Conservation (phyloP, 345 rosid genomes). For the Pistacia atlantica region DNA sequence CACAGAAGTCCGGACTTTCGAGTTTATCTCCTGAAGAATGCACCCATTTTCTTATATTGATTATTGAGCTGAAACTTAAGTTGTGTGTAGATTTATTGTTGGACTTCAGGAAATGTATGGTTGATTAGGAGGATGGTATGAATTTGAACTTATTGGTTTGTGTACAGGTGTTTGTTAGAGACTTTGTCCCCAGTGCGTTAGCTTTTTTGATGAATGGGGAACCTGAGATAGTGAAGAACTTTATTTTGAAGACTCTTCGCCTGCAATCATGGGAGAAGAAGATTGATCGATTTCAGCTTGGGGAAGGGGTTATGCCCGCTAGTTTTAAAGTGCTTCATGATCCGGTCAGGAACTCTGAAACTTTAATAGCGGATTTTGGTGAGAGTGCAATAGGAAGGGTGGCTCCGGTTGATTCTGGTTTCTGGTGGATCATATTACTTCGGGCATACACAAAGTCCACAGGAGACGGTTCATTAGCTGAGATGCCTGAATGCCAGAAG, state of each 20-base stretch:
- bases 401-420: constrained; percentile 96
- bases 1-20: background rate
- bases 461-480: constrained; percentile 84
- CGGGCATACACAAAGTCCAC: constrained; percentile 93
- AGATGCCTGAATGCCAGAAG: constrained; percentile 91
- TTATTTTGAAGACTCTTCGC: constrained; percentile 88
- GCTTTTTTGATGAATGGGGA: constrained; percentile 91
- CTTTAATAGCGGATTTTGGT: constrained; percentile 89
- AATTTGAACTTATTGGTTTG: background rate
- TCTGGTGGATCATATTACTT: constrained; percentile 97
- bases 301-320: constrained; percentile 99
- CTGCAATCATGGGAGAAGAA: constrained; percentile 98
- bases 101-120: background rate
- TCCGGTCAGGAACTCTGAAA: constrained; percentile 79
- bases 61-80: background rate
- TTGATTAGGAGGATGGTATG: background rate
- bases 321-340: constrained; percentile 96
- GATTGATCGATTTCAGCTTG: constrained; percentile 94
- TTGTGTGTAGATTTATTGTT: background rate
- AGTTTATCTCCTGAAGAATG: background rate
- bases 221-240: constrained; percentile 83
- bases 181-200: constrained; percentile 88
- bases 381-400: constrained; percentile 99
- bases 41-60: background rate
- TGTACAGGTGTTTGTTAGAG: constrained; percentile 87